phyloP scores from a whole-genome alignment of 306 rosid species.

The Glycine latifolia region DNA sequence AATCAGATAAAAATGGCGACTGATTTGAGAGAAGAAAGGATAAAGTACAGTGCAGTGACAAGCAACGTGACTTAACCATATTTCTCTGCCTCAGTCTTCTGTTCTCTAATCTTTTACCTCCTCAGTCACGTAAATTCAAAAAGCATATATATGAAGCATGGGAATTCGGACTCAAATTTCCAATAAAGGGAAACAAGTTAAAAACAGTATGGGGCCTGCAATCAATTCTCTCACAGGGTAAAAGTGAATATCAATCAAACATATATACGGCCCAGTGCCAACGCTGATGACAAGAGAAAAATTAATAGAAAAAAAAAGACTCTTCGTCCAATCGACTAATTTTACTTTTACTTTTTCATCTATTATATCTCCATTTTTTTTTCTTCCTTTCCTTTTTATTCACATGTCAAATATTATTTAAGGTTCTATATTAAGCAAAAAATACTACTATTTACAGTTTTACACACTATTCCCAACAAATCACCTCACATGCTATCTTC shows the following conservation, averaged over 20 bases:
- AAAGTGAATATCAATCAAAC: constrained; percentile 28
- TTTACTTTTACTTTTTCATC: not conserved
- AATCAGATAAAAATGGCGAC: constrained; percentile 39
- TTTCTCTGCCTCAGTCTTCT: constrained; percentile 36
- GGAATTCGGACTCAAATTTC: constrained; percentile 55
- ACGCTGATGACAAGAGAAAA: not conserved
- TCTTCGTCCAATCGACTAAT: not conserved
- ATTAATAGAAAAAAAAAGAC: not conserved
- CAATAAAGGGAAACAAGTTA: constrained; percentile 27
- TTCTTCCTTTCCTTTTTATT: not conserved
- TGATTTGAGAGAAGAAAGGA: constrained; percentile 67
- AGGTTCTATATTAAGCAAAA: not conserved
- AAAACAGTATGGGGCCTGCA: constrained; percentile 48
- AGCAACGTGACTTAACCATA: constrained; percentile 75
- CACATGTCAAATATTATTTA: not conserved
- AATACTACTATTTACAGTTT: constrained; percentile 1
- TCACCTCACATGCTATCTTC: not conserved
- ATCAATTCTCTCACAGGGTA: constrained; percentile 30
- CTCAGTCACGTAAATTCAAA: constrained; percentile 62
- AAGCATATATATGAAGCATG: constrained; percentile 47
- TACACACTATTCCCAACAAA: not conserved
- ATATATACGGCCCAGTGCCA: not conserved
- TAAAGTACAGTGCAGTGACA: constrained; percentile 55
- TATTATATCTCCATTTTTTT: no score
- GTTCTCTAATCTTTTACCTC: constrained; percentile 71